Percentiles rank a stretch among this genome's conserved stretches.
Evolutionary conservation across 495 filamentous ascomycete species (phyloP).

Genomic region (Daldinia childiae): DNA sequence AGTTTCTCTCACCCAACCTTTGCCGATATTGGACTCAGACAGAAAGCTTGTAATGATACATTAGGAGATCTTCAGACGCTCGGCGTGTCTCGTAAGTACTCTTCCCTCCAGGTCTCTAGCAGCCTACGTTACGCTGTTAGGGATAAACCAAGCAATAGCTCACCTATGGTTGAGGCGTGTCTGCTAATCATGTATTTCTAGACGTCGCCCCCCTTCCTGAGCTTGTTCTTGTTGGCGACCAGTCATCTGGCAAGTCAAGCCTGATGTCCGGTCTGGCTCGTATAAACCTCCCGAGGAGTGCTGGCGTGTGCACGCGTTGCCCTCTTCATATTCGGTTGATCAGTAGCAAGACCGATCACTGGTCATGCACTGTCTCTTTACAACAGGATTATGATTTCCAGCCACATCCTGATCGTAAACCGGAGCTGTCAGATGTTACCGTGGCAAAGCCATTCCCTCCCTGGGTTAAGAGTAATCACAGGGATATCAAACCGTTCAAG

Average conservation of each 20-base stretch:
- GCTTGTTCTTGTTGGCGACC: slow-evolving; percentile 82
- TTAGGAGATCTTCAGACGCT: slow-evolving; percentile 57
- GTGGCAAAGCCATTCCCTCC: slow-evolving; percentile 55
- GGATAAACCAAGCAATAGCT: background rate
- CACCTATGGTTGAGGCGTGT: too few species aligned
- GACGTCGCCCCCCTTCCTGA: slow-evolving; percentile 72
- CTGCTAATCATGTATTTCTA: slow-evolving; percentile 11
- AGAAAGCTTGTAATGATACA: slow-evolving; percentile 59
- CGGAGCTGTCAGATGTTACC: slow-evolving; percentile 54
- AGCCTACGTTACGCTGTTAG: background rate
- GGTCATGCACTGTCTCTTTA: slow-evolving; percentile 70
- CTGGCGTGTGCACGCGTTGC: slow-evolving; percentile 78
- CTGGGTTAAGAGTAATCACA: slow-evolving; percentile 49
- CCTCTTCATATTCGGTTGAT: slow-evolving; percentile 79
- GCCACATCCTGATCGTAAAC: slow-evolving; percentile 38
- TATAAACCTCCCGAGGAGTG: slow-evolving; percentile 75
- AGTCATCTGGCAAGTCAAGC: slow-evolving; percentile 81
- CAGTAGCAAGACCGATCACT: slow-evolving; percentile 53
- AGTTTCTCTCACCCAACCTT: slow-evolving; percentile 50
- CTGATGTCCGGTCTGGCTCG: slow-evolving; percentile 82
- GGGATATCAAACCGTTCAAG: slow-evolving; percentile 54
- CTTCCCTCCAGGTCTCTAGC: background rate
- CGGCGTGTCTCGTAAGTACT: slow-evolving; percentile 53
- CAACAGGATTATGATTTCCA: slow-evolving; percentile 65
- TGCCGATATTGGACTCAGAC: slow-evolving; percentile 53